Conservation (phyloP, 2,329 filamentous ascomycete genomes). For the Podosphaera fusca region DNA sequence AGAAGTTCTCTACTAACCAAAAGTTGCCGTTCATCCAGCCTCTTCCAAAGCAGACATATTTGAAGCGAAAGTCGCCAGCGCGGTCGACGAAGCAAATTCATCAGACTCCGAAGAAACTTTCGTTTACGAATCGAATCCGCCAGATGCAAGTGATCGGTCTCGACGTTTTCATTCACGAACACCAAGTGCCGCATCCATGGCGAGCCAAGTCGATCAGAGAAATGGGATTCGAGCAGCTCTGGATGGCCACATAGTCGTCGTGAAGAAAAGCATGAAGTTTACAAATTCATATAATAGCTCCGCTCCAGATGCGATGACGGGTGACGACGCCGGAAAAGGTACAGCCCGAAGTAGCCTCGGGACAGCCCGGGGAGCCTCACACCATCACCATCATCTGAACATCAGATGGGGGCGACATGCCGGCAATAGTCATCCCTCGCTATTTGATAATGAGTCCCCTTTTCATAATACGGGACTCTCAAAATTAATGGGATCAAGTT, state of each 20-base stretch:
- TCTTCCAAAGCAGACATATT: conserved; percentile 97
- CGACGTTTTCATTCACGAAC: conserved; percentile 79
- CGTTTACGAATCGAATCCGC: conserved; percentile 94
- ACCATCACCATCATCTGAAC: conserved; percentile 64
- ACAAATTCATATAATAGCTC: conserved; percentile 49
- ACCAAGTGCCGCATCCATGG: conserved; percentile 74
- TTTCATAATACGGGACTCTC: conserved; percentile 43
- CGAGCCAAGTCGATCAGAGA: conserved; percentile 39
- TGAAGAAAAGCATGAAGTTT: conserved; percentile 93
- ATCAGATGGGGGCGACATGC: conserved; percentile 53
- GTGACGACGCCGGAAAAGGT: conserved; percentile 44
- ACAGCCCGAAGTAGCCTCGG: conserved; percentile 36
- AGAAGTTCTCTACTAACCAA: conserved; percentile 24
- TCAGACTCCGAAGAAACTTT: conserved; percentile 97
- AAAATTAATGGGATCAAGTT: conserved; percentile 34
- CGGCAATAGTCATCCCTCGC: conserved; percentile 42
- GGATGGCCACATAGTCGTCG: conserved; percentile 37
- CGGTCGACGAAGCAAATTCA: conserved; percentile 85
- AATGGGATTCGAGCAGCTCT: conserved; percentile 31
- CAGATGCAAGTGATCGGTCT: conserved; percentile 37
- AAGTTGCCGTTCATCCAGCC: conserved; percentile 25
- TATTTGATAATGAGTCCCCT: conserved; percentile 57
- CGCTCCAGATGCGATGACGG: conserved; percentile 24
- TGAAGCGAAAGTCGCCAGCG: conserved; percentile 86
- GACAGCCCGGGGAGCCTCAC: conserved; percentile 39